Evolutionary conservation across 495 filamentous ascomycete species (phyloP).

Genomic region (Podospora pseudocomata): DNA sequence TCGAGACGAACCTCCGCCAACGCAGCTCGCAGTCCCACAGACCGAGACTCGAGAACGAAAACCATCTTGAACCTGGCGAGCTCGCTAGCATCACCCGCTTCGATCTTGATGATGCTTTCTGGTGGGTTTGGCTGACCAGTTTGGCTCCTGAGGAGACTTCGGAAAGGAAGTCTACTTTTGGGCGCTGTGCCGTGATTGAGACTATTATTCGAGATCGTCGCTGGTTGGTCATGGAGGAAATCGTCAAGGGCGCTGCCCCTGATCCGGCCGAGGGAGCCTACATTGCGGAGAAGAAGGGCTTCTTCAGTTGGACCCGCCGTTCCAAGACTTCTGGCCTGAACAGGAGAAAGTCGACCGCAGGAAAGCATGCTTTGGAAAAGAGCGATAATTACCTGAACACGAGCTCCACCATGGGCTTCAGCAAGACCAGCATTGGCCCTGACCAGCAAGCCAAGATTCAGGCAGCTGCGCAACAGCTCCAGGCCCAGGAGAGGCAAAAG

Average conservation of each 20-base stretch:
- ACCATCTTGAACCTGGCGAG: constrained; percentile 81
- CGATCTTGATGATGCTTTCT: constrained; percentile 92
- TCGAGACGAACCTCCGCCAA: constrained; percentile 65
- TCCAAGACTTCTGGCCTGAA: constrained; percentile 51
- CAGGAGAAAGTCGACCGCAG: constrained; percentile 62
- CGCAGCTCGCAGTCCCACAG: constrained; percentile 87
- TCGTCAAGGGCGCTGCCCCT: constrained; percentile 87
- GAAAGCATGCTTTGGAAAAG: constrained; percentile 43
- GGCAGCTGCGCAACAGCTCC: constrained; percentile 77
- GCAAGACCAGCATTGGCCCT: constrained; percentile 84
- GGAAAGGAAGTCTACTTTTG: constrained; percentile 85
- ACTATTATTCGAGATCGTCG: constrained; percentile 74
- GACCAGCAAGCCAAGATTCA: constrained; percentile 93
- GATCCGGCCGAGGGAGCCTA: constrained; percentile 81
- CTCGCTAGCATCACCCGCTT: constrained; percentile 83
- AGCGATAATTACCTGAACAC: constrained; percentile 28
- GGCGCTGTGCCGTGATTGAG: constrained; percentile 87
- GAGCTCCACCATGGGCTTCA: constrained; percentile 53
- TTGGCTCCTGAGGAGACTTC: constrained; percentile 83
- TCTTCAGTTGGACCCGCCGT: constrained; percentile 80
- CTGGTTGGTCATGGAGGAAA: constrained; percentile 95
- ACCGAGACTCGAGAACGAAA: constrained; percentile 59
- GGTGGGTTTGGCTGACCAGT: constrained; percentile 99
- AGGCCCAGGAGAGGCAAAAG: constrained; percentile 57
- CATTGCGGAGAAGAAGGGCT: constrained; percentile 88